A percentile compares a stretch with the other conserved stretches of the same genome.
Evolutionary conservation across 495 filamentous ascomycete species (phyloP).

Genomic region (Podospora anserina): DNA sequence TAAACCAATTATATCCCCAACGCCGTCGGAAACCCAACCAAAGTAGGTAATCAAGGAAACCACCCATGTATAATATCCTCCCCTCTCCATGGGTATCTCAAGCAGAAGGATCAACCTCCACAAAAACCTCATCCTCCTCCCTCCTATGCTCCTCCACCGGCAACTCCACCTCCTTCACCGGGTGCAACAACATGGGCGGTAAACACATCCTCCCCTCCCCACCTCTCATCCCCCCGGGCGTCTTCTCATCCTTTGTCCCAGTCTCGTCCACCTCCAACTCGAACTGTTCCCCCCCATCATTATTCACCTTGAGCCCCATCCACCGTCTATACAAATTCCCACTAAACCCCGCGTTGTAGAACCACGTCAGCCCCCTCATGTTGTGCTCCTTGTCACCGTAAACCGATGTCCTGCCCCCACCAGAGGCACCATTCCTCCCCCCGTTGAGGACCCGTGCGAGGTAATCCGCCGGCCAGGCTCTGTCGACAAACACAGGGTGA

Average conservation of each 20-base stretch:
- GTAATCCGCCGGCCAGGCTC: slow-evolving; percentile 78
- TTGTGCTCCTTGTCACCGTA: slow-evolving; percentile 90
- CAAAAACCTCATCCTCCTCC: slow-evolving; percentile 32
- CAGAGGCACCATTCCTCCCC: slow-evolving; percentile 73
- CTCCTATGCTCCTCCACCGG: slow-evolving; percentile 62
- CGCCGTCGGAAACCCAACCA: too few species aligned
- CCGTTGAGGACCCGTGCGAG: slow-evolving; percentile 81
- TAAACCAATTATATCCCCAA: not conserved
- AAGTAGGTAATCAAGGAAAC: not conserved
- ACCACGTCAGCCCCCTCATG: slow-evolving; percentile 86
- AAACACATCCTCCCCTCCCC: slow-evolving; percentile 88
- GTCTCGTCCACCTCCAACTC: slow-evolving; percentile 58
- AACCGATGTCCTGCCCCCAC: slow-evolving; percentile 66
- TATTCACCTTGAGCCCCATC: slow-evolving; percentile 80
- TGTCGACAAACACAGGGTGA: slow-evolving; percentile 87
- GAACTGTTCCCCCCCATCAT: slow-evolving; percentile 80
- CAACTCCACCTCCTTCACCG: slow-evolving; percentile 80
- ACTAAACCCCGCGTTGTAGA: slow-evolving; percentile 85
- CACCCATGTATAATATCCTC: not conserved
- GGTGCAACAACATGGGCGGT: slow-evolving; percentile 88
- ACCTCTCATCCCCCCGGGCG: slow-evolving; percentile 48
- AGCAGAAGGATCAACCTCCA: slow-evolving; percentile 40
- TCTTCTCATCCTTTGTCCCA: slow-evolving; percentile 49
- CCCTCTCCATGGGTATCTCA: slow-evolving; percentile 12
- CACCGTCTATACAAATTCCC: slow-evolving; percentile 81